These are phyloP conservation scores for Streptanthus diversifolius DNA, from an alignment of 345 rosid genomes.

Conservation along the genomic window DNA sequence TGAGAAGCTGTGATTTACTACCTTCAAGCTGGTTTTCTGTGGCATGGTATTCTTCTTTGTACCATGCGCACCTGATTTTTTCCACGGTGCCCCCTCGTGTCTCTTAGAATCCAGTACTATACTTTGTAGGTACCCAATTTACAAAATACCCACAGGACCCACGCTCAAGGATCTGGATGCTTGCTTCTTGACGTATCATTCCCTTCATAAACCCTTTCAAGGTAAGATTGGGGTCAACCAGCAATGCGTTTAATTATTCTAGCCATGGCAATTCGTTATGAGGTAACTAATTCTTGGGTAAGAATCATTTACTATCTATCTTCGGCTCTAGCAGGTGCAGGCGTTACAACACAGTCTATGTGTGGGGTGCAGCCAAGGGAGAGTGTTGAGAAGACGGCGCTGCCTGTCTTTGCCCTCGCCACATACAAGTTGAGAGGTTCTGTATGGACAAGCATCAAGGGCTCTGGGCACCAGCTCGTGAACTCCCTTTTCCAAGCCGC, in stretches of 20 bases:
- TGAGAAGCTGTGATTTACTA: slow-evolving; percentile 68
- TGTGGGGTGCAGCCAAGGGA: slow-evolving; percentile 12
- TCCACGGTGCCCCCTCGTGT: not conserved
- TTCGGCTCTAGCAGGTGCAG: slow-evolving; percentile 29
- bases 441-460: slow-evolving; percentile 66
- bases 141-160: slow-evolving; percentile 89
- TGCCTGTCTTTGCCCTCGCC: slow-evolving; percentile 76
- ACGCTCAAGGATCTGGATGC: slow-evolving; percentile 89
- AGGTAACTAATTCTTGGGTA: not conserved
- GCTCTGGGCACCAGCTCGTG: slow-evolving; percentile 42
- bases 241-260: not conserved
- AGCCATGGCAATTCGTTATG: not conserved
- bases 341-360: slow-evolving; percentile 27
- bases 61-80: not conserved
- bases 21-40: slow-evolving; percentile 89
- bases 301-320: slow-evolving; percentile 1
- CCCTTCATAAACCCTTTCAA: slow-evolving; percentile 52
- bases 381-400: slow-evolving; percentile 38
- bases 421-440: slow-evolving; percentile 78
- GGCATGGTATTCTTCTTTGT: slow-evolving; percentile 59
- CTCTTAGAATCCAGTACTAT: slow-evolving; percentile 2
- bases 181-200: slow-evolving; percentile 89
- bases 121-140: slow-evolving; percentile 73
- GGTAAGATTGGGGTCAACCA: slow-evolving; percentile 36
- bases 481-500: slow-evolving; percentile 59